Evolutionary conservation across 1,284 basidiomycete species (phyloP).

Genomic region (Chalciporus sp.): DNA sequence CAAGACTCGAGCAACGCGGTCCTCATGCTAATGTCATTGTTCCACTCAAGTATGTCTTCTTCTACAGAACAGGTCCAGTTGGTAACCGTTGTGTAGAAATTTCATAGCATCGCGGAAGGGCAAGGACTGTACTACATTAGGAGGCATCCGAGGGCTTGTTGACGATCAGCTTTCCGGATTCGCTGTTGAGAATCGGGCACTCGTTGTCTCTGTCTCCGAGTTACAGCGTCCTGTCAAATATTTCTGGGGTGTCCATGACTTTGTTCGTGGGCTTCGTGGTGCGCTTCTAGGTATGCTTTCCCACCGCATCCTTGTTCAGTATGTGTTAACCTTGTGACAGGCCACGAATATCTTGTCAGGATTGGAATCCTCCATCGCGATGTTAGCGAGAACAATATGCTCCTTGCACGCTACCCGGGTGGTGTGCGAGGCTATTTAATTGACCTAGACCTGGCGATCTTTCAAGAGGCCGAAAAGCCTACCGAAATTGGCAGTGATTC

Average conservation of each 20-base stretch:
- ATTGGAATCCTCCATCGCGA: constrained; percentile 1
- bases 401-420: background rate
- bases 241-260: constrained; percentile 22
- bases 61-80: background rate
- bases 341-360: background rate
- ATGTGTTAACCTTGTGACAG: background rate
- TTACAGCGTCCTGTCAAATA: constrained; percentile 11
- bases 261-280: constrained; percentile 14
- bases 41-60: background rate
- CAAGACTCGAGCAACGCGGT: background rate
- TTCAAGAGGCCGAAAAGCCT: background rate
- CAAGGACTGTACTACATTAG: constrained; percentile 1
- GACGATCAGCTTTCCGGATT: background rate
- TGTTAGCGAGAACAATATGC: constrained; percentile 2
- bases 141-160: background rate
- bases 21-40: constrained; percentile 3
- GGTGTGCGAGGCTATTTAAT: background rate
- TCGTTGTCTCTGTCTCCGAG: background rate
- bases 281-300: constrained; percentile 14
- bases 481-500: background rate
- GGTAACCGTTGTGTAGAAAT: background rate
- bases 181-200: constrained; percentile 2
- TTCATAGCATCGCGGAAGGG: background rate
- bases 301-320: background rate
- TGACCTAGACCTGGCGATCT: background rate